Evolutionary conservation across 2,329 filamentous ascomycete genomes (phyloP).

Genomic region (Penicillium sp.): DNA sequence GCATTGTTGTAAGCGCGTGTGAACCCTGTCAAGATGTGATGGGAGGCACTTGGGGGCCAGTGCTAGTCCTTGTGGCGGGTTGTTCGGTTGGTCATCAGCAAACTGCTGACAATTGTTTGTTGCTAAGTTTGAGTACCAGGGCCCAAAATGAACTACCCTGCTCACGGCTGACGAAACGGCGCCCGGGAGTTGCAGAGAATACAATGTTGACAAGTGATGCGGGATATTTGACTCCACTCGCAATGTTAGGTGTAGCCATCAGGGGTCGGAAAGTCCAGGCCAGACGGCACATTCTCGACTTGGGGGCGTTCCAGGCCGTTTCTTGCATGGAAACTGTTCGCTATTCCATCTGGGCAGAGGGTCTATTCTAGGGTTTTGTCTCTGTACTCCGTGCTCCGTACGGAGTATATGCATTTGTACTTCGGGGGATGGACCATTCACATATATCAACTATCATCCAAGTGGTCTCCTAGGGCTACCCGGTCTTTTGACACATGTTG

Average conservation of each 20-base stretch:
- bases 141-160: constrained; percentile 8
- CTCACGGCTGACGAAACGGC: constrained; percentile 1
- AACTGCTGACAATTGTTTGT: neutral
- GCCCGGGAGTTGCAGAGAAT: neutral
- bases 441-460: too few relatives aligned
- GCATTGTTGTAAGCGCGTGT: constrained; percentile 8
- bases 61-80: constrained; percentile 3
- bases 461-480: neutral
- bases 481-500: neutral
- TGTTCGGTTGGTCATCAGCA: neutral
- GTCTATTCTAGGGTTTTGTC: too few relatives aligned
- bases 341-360: too few relatives aligned
- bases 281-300: neutral
- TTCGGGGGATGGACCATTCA: neutral
- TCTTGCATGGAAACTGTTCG: neutral
- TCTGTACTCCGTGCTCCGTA: too few relatives aligned
- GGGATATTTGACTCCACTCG: neutral
- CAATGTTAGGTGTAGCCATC: neutral
- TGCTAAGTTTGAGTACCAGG: constrained; percentile 5
- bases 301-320: neutral
- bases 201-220: neutral
- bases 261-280: constrained; percentile 1
- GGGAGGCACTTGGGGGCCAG: constrained; percentile 4
- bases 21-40: constrained; percentile 11
- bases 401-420: neutral